phyloP scores from a whole-genome alignment of 2,329 filamentous ascomycete species.

The Colletotrichum sp. region DNA sequence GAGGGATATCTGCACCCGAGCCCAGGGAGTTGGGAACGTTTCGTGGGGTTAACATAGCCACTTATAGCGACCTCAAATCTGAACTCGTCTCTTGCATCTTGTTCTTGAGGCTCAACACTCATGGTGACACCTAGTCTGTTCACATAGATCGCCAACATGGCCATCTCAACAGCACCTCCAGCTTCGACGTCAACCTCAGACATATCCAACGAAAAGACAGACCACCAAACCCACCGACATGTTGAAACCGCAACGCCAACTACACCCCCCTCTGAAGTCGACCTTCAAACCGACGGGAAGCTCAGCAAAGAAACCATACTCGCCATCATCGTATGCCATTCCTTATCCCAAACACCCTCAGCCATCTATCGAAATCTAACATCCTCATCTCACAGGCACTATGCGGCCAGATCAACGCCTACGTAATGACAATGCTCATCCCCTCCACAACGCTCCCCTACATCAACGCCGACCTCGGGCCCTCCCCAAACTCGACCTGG shows the following conservation, averaged over 20 bases:
- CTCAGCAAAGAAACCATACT: not conserved
- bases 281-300: not conserved
- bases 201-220: not conserved
- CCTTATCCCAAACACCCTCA: fast-evolving
- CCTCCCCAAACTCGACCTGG: constrained; percentile 37
- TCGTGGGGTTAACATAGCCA: not conserved
- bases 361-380: not conserved
- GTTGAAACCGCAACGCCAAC: not conserved
- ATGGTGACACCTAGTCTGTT: not conserved
- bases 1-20: not conserved
- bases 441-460: constrained; percentile 35
- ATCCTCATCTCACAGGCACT: constrained; percentile 1
- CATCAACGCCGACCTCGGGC: constrained; percentile 38
- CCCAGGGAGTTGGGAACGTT: not conserved
- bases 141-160: not conserved
- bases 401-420: constrained; percentile 31
- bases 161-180: not conserved
- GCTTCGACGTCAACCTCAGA: not conserved
- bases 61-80: not conserved
- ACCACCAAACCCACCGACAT: not conserved
- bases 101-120: not conserved
- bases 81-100: not conserved
- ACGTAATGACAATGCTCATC: constrained; percentile 39
- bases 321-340: not conserved
- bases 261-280: not conserved